These are phyloP conservation scores for Myxozyma kluyveri DNA, from an alignment of 805 yeast genomes.

Conservation along the genomic window DNA sequence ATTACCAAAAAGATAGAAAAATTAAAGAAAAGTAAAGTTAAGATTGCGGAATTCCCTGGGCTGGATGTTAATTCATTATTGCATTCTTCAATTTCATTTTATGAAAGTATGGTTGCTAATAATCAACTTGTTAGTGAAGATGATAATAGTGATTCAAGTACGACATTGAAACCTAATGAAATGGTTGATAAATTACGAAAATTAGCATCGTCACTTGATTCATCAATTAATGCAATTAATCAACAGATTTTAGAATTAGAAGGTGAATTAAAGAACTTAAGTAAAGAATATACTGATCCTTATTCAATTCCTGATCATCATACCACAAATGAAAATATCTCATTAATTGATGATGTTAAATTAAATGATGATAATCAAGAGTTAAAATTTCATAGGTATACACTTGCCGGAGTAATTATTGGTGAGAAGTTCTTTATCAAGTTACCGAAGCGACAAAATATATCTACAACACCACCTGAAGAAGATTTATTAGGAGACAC, in stretches of 20 bases:
- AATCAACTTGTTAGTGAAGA: neutral
- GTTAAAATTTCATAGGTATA: constrained; percentile 25
- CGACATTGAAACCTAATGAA: neutral
- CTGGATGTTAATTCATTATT: constrained; percentile 9
- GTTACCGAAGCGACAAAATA: neutral
- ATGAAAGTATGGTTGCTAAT: neutral
- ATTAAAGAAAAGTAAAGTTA: neutral
- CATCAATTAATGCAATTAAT: constrained; percentile 8
- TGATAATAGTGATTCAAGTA: neutral
- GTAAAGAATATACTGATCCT: constrained; percentile 15
- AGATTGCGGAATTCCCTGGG: constrained; percentile 2
- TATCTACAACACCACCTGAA: neutral
- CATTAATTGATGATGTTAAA: neutral
- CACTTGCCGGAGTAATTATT: constrained; percentile 26
- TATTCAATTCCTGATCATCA: constrained; percentile 11
- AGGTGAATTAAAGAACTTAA: constrained; percentile 6
- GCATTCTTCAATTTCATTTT: constrained; percentile 7
- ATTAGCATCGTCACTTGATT: constrained; percentile 5
- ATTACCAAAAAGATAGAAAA: neutral
- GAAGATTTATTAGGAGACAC: too few relatives aligned
- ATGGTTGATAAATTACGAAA: neutral
- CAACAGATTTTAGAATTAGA: constrained; percentile 5
- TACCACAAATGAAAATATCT: neutral
- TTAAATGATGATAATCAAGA: neutral
- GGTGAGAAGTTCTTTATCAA: constrained; percentile 10